A percentile compares a stretch with the other conserved stretches of the same genome.
These are phyloP conservation scores for Candida germanica DNA, from an alignment of 805 yeast genomes.

Conservation along the genomic window DNA sequence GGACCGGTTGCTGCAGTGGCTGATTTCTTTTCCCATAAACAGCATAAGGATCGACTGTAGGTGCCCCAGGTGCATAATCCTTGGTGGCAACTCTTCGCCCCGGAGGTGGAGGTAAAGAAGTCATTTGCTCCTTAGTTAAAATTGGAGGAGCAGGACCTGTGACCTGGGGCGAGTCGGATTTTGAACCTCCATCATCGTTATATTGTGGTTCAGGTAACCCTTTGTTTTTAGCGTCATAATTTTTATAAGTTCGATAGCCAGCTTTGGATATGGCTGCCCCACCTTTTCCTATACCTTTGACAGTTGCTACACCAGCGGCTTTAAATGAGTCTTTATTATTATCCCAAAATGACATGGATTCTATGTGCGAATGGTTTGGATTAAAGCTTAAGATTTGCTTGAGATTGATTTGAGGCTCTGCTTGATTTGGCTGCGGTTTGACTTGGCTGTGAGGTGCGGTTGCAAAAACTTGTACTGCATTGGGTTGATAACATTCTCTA, in stretches of 20 bases:
- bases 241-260: conserved; percentile 50
- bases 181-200: conserved; percentile 12
- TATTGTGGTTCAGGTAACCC: conserved; percentile 17
- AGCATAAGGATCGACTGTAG: conserved; percentile 17
- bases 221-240: conserved; percentile 28
- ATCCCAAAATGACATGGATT: conserved; percentile 31
- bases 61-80: conserved; percentile 19
- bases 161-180: neutral
- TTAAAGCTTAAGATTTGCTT: too few species aligned
- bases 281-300: conserved; percentile 51
- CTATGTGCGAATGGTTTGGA: too few species aligned
- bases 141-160: conserved; percentile 5
- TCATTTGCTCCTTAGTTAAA: conserved; percentile 18
- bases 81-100: conserved; percentile 28
- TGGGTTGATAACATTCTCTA: too few species aligned
- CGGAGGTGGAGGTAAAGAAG: conserved; percentile 31
- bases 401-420: too few species aligned
- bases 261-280: conserved; percentile 48
- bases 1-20: conserved; percentile 9
- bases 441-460: too few species aligned
- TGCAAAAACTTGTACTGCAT: too few species aligned
- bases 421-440: too few species aligned
- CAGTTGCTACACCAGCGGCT: conserved; percentile 46
- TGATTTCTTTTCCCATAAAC: conserved; percentile 13
- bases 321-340: conserved; percentile 52